phyloP scores from a whole-genome alignment of 148 eudicot genomes.

The Spergularia marina region DNA sequence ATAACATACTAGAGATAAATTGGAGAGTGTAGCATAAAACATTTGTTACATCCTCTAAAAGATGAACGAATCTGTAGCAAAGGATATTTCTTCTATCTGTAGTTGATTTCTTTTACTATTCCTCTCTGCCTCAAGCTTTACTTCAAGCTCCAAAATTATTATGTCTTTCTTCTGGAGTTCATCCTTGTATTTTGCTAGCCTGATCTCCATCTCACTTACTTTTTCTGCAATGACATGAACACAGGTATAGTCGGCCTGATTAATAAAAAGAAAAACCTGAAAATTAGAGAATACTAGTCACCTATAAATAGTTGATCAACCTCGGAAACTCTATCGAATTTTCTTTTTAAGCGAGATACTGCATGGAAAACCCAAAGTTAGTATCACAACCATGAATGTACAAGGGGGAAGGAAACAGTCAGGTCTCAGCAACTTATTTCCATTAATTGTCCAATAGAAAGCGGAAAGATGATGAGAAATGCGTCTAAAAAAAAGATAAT shows the following conservation, averaged over 20 bases:
- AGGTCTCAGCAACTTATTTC: slow-evolving; percentile 4
- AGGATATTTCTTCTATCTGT: slow-evolving; percentile 54
- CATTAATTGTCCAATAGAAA: background rate
- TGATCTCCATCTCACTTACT: slow-evolving; percentile 43
- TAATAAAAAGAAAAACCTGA: background rate
- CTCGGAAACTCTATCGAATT: slow-evolving; percentile 40
- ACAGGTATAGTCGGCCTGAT: slow-evolving; percentile 14
- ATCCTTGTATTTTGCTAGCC: slow-evolving; percentile 36
- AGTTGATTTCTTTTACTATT: slow-evolving; percentile 27
- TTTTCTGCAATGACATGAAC: slow-evolving; percentile 36
- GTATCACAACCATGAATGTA: background rate
- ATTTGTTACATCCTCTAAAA: background rate
- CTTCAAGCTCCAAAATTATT: slow-evolving; percentile 42
- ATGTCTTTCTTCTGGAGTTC: slow-evolving; percentile 44
- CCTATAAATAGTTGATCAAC: slow-evolving; percentile 48
- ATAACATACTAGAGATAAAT: slow-evolving; percentile 5
- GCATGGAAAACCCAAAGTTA: slow-evolving; percentile 24
- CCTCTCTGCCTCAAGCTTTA: slow-evolving; percentile 44
- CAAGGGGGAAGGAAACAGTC: slow-evolving; percentile 4
- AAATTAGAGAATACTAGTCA: slow-evolving; percentile 27
- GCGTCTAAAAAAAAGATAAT: too few relatives aligned
- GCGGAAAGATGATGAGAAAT: background rate
- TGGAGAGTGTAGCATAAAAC: background rate
- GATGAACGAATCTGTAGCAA: background rate
- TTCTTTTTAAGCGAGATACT: slow-evolving; percentile 51